phyloP scores from a whole-genome alignment of 73 alveolate species.

The Paramecium biaurelia region DNA sequence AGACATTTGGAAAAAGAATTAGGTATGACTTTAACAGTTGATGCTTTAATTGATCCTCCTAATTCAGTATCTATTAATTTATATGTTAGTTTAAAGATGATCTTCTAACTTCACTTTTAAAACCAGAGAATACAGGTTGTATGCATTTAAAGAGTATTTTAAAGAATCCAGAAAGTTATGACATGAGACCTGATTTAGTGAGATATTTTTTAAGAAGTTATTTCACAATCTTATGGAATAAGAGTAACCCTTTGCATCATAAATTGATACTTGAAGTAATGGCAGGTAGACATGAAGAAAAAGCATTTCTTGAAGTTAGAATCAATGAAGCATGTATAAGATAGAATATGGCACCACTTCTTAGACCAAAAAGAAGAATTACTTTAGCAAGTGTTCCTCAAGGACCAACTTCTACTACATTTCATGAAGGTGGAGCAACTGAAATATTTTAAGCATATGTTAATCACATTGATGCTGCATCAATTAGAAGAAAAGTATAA shows the following conservation, averaged over 20 bases:
- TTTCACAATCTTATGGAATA: slow-evolving; percentile 73
- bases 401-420: slow-evolving; percentile 25
- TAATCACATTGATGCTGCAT: slow-evolving; percentile 81
- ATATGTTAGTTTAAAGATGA: slow-evolving; percentile 54
- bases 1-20: slow-evolving; percentile 70
- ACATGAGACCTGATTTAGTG: slow-evolving; percentile 69
- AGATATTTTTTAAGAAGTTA: slow-evolving; percentile 65
- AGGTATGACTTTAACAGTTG: slow-evolving; percentile 63
- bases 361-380: slow-evolving; percentile 60
- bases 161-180: slow-evolving; percentile 73
- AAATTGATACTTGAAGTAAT: slow-evolving; percentile 69
- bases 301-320: slow-evolving; percentile 79
- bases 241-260: slow-evolving; percentile 42
- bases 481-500: slow-evolving; percentile 58
- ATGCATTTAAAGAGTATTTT: slow-evolving; percentile 68
- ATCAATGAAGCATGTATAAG: slow-evolving; percentile 70
- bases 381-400: not conserved
- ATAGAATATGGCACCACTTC: slow-evolving; percentile 70
- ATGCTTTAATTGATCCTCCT: slow-evolving; percentile 55
- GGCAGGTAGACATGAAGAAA: slow-evolving; percentile 79
- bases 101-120: slow-evolving; percentile 57
- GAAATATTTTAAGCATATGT: slow-evolving; percentile 63
- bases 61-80: not conserved
- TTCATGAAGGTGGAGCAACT: slow-evolving; percentile 28
- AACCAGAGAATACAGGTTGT: slow-evolving; percentile 80